Conservation (phyloP, 1,284 basidiomycete species). For the Pseudozyma tsukubaensis region DNA sequence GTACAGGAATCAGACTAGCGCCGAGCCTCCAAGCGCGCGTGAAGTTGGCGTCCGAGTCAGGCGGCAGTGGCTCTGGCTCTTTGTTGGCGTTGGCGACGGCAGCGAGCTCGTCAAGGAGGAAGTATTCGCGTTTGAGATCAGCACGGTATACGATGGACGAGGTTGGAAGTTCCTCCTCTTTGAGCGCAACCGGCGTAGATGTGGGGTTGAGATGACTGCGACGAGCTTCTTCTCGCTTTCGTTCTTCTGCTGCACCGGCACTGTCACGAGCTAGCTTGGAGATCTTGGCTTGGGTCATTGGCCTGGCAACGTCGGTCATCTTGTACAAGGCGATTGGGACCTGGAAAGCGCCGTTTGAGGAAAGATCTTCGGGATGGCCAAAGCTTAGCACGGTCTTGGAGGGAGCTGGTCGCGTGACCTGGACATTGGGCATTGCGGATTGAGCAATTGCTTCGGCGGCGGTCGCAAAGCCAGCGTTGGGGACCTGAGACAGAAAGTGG, state of each 20-base stretch:
- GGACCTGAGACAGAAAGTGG: conserved; percentile 72
- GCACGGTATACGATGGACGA: conserved; percentile 29
- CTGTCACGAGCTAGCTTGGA: conserved; percentile 53
- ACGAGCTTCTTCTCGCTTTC: conserved; percentile 19
- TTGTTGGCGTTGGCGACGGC: conserved; percentile 64
- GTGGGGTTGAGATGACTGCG: conserved; percentile 30
- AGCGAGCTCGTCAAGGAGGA: conserved; percentile 49
- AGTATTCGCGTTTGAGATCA: conserved; percentile 42
- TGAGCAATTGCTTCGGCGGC: conserved; percentile 51
- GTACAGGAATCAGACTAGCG: conserved; percentile 80
- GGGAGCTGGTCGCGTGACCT: conserved; percentile 51
- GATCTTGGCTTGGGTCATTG: conserved; percentile 75
- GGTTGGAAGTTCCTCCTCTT: conserved; percentile 6
- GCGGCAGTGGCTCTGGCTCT: conserved; percentile 71
- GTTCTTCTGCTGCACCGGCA: conserved; percentile 24
- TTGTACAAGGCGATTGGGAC: conserved; percentile 84
- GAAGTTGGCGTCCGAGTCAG: conserved; percentile 78
- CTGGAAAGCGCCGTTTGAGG: conserved; percentile 77
- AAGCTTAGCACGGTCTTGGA: conserved; percentile 50
- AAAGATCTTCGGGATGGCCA: conserved; percentile 49
- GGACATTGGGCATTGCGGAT: conserved; percentile 47
- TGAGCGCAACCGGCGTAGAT: conserved; percentile 23
- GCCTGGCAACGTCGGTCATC: conserved; percentile 79
- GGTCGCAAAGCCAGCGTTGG: conserved; percentile 72
- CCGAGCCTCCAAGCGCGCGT: conserved; percentile 91